A percentile compares a stretch with the other conserved stretches of the same genome.
Evolutionary conservation across 441 rosid species (phyloP).

Genomic region (Aquilaria agallochum): DNA sequence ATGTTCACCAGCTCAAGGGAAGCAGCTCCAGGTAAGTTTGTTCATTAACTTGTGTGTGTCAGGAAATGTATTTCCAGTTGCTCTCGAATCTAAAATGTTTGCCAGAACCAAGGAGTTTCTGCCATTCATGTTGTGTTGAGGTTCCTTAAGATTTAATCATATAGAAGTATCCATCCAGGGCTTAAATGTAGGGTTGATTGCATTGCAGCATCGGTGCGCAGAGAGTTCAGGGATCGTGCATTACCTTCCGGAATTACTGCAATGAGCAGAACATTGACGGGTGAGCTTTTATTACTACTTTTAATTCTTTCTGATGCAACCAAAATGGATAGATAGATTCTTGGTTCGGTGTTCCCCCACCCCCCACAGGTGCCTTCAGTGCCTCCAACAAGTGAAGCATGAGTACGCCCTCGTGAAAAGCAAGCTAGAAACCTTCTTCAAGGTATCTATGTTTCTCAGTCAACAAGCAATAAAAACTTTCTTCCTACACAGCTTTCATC

Average conservation of each 20-base stretch:
- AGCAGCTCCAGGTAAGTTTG: slow-evolving; percentile 63
- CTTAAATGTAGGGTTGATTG: too few species aligned
- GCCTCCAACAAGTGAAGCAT: slow-evolving; percentile 48
- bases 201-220: slow-evolving; percentile 61
- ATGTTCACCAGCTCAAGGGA: slow-evolving; percentile 71
- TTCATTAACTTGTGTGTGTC: slow-evolving; percentile 9
- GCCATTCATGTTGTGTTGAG: not conserved
- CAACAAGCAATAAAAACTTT: too few species aligned
- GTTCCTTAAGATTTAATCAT: too few species aligned
- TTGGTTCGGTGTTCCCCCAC: slow-evolving; percentile 1
- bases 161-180: too few species aligned
- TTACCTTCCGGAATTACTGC: slow-evolving; percentile 47
- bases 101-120: not conserved
- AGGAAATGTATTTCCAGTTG: not conserved
- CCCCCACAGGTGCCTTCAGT: slow-evolving; percentile 37
- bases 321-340: too few species aligned
- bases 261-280: slow-evolving; percentile 52
- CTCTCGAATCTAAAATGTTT: not conserved
- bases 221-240: slow-evolving; percentile 58
- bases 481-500: too few species aligned
- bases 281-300: slow-evolving; percentile 26
- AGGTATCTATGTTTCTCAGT: slow-evolving; percentile 21
- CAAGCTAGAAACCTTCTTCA: slow-evolving; percentile 49
- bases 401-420: slow-evolving; percentile 41
- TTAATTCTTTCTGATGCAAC: too few species aligned